phyloP scores from a whole-genome alignment of 164 flowering plant species.

The Sextonia rubra region DNA sequence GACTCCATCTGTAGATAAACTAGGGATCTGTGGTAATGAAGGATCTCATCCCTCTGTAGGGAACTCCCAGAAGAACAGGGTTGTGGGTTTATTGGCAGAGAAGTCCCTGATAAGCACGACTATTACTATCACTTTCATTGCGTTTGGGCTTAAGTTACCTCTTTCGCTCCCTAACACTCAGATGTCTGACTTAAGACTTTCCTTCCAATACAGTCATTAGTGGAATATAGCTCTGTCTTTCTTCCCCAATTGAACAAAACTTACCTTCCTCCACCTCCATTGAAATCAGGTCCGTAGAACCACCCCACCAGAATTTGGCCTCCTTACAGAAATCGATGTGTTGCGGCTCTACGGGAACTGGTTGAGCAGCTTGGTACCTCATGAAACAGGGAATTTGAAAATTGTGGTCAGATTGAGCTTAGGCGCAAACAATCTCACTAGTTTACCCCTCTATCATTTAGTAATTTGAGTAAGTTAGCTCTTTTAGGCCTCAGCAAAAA shows the following conservation, averaged over 20 bases:
- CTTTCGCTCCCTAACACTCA: conserved; percentile 1
- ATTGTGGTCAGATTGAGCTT: neutral
- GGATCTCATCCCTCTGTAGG: too few species aligned
- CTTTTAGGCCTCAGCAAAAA: neutral
- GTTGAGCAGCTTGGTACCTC: neutral
- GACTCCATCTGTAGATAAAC: too few species aligned
- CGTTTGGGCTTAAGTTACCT: too few species aligned
- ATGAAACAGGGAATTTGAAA: neutral
- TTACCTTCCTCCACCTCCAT: neutral
- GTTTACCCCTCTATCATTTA: neutral
- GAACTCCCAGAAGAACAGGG: too few species aligned
- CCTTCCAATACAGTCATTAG: neutral
- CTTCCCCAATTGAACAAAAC: conserved; percentile 5
- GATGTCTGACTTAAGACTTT: neutral
- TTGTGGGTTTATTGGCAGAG: too few species aligned
- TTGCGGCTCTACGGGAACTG: neutral
- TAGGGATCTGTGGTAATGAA: too few species aligned
- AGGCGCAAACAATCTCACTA: neutral
- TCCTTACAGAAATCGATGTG: neutral
- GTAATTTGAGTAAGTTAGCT: neutral
- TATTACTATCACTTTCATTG: too few species aligned
- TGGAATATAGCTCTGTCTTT: neutral
- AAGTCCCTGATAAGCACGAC: too few species aligned
- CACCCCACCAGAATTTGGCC: neutral
- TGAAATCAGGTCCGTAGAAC: neutral